Evolutionary conservation across 208 protist genomes (phyloP).

Genomic region (Trypanosoma grayi): DNA sequence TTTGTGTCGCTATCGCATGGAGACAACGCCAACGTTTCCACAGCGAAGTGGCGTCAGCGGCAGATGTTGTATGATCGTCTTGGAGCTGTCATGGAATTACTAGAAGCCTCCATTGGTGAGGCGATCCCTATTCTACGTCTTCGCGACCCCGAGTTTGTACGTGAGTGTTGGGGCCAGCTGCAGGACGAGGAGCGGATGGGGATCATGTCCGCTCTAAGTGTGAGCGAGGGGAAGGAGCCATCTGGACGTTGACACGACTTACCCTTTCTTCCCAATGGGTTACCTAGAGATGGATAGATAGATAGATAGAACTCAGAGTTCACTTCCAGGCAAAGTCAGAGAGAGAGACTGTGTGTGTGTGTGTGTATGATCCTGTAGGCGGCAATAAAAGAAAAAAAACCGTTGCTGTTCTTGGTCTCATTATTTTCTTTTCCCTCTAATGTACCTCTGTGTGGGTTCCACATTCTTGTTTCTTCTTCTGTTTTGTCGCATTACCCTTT

Average conservation of each 20-base stretch:
- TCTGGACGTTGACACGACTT: neutral
- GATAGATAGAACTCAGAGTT: too few species aligned
- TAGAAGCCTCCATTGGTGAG: constrained; percentile 86
- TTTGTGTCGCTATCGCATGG: constrained; percentile 76
- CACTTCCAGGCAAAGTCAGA: too few species aligned
- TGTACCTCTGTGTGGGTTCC: constrained; percentile 14
- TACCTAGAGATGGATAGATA: neutral
- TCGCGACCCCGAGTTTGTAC: constrained; percentile 75
- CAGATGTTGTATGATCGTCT: constrained; percentile 78
- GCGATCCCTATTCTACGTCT: constrained; percentile 82
- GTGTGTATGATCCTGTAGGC: too few species aligned
- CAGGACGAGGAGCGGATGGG: constrained; percentile 84
- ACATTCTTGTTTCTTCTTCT: neutral
- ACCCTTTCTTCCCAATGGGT: neutral
- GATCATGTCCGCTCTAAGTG: constrained; percentile 69
- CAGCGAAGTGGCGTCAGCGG: constrained; percentile 82
- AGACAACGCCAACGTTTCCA: constrained; percentile 76
- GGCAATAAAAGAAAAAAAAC: constrained; percentile 15
- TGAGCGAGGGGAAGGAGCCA: constrained; percentile 24
- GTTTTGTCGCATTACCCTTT: too few species aligned
- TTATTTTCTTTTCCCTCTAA: constrained; percentile 16
- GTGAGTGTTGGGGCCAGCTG: constrained; percentile 76
- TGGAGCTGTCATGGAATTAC: constrained; percentile 83
- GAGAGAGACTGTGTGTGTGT: too few species aligned
- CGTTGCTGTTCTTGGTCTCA: neutral